phyloP scores from a whole-genome alignment of 345 rosid species.

The Theobroma cacao region DNA sequence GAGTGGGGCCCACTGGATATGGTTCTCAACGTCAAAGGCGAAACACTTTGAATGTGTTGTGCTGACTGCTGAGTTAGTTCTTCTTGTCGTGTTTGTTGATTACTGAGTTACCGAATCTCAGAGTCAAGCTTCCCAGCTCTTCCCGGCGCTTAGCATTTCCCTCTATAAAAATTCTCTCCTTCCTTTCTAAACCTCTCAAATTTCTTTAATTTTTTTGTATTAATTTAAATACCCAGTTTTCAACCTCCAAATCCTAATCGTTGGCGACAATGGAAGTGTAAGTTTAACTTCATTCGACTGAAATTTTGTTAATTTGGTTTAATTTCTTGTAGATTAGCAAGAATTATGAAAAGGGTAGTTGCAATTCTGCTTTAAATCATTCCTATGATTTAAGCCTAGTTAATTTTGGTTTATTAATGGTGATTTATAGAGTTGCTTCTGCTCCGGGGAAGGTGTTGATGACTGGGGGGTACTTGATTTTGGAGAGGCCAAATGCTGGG shows the following conservation, averaged over 20 bases:
- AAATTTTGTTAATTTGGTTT: not conserved
- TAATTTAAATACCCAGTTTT: not conserved
- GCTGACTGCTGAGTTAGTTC: not conserved
- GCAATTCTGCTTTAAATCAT: not conserved
- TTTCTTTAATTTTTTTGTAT: not conserved
- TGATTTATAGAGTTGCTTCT: slow-evolving; percentile 70
- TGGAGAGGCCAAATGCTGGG: slow-evolving; percentile 96
- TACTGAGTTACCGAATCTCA: not conserved
- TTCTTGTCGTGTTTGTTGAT: not conserved
- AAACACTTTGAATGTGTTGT: not conserved
- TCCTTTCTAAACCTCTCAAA: not conserved
- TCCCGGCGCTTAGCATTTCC: not conserved
- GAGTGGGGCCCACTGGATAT: not conserved
- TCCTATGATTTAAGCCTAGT: not conserved
- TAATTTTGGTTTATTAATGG: slow-evolving; percentile 3
- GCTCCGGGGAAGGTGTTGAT: slow-evolving; percentile 98
- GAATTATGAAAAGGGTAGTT: not conserved
- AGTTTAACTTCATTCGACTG: not conserved
- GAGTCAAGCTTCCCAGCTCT: not conserved
- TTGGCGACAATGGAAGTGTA: slow-evolving; percentile 7
- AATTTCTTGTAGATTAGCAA: not conserved
- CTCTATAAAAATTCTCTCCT: not conserved
- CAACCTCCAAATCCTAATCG: not conserved
- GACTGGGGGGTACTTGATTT: slow-evolving; percentile 87
- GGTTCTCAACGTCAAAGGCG: not conserved